Conservation (phyloP, 2,329 filamentous ascomycete species). For the Paecilomyces formosus region DNA sequence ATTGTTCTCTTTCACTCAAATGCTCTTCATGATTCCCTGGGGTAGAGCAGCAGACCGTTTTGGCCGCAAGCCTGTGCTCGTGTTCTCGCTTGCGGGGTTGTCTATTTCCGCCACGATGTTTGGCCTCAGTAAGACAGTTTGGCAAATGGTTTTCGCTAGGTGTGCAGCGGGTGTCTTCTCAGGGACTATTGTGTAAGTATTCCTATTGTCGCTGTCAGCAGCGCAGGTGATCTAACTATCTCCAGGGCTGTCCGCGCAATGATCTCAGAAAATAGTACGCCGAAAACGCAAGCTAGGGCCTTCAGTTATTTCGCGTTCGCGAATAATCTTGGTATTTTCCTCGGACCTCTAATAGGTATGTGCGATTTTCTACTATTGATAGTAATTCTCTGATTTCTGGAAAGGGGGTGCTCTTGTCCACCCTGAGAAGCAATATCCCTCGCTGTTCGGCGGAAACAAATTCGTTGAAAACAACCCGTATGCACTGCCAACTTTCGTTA, state of each 20-base stretch:
- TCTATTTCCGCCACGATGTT: constrained; percentile 57
- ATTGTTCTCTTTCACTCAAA: constrained; percentile 67
- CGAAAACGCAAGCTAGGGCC: constrained; percentile 61
- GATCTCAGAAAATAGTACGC: constrained; percentile 65
- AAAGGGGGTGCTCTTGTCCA: constrained; percentile 61
- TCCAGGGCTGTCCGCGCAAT: constrained; percentile 61
- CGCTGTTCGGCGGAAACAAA: constrained; percentile 45
- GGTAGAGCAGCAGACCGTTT: constrained; percentile 59
- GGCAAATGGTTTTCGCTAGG: constrained; percentile 67
- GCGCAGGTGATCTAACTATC: neutral
- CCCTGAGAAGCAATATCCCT: constrained; percentile 57
- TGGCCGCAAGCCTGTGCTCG: constrained; percentile 66
- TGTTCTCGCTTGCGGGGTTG: constrained; percentile 60
- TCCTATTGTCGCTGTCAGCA: neutral
- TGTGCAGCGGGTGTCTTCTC: constrained; percentile 67
- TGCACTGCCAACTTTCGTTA: constrained; percentile 54
- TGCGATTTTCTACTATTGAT: neutral
- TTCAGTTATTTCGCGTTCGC: constrained; percentile 73
- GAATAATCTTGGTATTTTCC: constrained; percentile 65
- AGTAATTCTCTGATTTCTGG: constrained; percentile 2
- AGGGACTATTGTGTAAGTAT: constrained; percentile 54
- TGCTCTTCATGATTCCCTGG: constrained; percentile 71
- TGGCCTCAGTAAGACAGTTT: constrained; percentile 58
- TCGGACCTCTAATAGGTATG: constrained; percentile 57
- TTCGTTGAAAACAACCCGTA: constrained; percentile 63